Conservation (phyloP, 129 eudicot species). For the Calendula officinalis region DNA sequence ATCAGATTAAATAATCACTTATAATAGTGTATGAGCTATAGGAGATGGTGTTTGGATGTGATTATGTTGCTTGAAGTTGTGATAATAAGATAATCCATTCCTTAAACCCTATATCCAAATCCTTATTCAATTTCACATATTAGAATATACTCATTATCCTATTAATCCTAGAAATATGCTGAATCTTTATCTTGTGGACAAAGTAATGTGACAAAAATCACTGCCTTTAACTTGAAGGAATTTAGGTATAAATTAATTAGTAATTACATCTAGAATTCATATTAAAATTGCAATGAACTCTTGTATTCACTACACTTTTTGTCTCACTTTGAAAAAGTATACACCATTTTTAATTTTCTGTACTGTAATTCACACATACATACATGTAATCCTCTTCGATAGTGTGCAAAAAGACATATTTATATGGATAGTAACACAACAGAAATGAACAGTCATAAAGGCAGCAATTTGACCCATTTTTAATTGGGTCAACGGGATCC, state of each 20-base stretch:
- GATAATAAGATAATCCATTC: neutral
- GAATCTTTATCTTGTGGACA: neutral
- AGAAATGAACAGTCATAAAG: conserved; percentile 2
- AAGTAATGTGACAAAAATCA: neutral
- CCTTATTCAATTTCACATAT: conserved; percentile 2
- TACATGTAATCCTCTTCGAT: neutral
- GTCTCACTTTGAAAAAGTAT: neutral
- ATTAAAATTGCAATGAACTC: neutral
- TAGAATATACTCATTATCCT: neutral
- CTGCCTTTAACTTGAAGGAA: neutral
- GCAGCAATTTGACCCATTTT: conserved; percentile 7
- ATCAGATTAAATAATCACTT: too few relatives aligned
- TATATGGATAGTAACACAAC: neutral
- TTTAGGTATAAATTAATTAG: neutral
- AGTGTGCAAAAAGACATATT: neutral
- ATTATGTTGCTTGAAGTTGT: too few relatives aligned
- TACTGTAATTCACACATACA: neutral
- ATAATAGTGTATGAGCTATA: too few relatives aligned
- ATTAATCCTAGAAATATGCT: neutral
- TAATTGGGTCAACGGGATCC: conserved; percentile 12
- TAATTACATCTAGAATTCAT: too few relatives aligned
- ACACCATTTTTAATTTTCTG: neutral
- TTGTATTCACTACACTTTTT: neutral
- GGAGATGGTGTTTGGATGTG: too few relatives aligned
- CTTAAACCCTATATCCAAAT: neutral